Evolutionary conservation across 2,329 filamentous ascomycete genomes (phyloP), one percentile per base, ranked within the genome.

Genomic region (Epichloe aotearoae): DNA sequence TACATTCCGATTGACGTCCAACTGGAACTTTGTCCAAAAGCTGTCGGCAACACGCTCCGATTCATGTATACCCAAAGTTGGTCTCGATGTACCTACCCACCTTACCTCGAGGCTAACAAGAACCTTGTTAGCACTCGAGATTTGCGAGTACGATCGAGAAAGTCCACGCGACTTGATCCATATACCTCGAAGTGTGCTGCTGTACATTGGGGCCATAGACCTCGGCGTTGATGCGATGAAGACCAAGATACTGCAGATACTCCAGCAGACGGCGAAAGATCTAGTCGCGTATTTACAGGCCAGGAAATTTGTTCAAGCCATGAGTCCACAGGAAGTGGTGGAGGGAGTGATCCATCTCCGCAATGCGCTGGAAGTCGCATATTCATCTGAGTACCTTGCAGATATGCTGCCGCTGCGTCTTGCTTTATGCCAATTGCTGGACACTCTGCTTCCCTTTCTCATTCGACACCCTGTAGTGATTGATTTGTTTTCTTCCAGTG

Each of bases 11-110:
- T 63, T 11, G 54, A 57, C 11, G 49, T 69, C 11, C 39, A 54
- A 39, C 42, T 66, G 15, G 45, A 55, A 1, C 59, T 57, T 41
- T 57, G 59, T 20, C 55, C 58, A 6, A 58, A 58, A 41, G 56
- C 63, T 15, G 55, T 62, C 15, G 62, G 54, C 5, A 60, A 64
- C 49, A 63, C 63, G 49, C 57, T 69, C 23, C 57, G 58, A 30
- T 69, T 64, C 51, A 61, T 69, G 47, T 69, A 69, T 49, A 66
- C 63, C 5, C 54, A 61, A 19, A 57, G 67, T 66, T 52, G 52
- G 57, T 36, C 17, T 15, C 15, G n/a, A 11, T 15, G 20, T 37
- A 8, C 30, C 6, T 17, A 39, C 34, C 33, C 11, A n/a, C 19
- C 11, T 44, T n/a, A 20, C n/a, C 14, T n/a, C 14, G 34, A 45